Conservation (phyloP, 2,329 filamentous ascomycete species). For the Beauveria caledonica region DNA sequence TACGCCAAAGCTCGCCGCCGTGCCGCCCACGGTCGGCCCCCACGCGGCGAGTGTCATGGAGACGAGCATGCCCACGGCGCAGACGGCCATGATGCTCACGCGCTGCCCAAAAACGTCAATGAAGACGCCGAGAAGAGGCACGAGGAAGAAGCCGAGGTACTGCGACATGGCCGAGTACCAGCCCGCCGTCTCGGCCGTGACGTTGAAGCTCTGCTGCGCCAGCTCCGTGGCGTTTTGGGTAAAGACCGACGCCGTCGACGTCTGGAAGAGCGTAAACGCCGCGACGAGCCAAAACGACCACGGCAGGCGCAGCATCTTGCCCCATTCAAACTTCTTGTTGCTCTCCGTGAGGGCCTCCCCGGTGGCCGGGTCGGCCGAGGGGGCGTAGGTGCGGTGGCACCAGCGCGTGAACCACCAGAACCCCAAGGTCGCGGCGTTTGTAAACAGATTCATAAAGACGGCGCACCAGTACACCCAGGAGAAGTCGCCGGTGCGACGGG, state of each 20-base stretch:
- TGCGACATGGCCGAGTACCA: slow-evolving; percentile 52
- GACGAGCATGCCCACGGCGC: slow-evolving; percentile 38
- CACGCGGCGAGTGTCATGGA: slow-evolving; percentile 49
- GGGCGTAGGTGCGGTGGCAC: slow-evolving; percentile 38
- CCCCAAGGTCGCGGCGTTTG: slow-evolving; percentile 42
- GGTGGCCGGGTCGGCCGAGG: slow-evolving; percentile 44
- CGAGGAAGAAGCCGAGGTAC: slow-evolving; percentile 49
- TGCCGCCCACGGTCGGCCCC: slow-evolving; percentile 39
- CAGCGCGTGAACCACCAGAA: slow-evolving; percentile 50
- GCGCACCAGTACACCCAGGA: slow-evolving; percentile 55
- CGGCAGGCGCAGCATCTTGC: slow-evolving; percentile 47
- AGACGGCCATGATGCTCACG: slow-evolving; percentile 44
- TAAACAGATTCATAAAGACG: slow-evolving; percentile 57
- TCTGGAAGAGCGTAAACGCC: slow-evolving; percentile 50
- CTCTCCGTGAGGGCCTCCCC: slow-evolving; percentile 52
- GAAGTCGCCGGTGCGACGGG: slow-evolving; percentile 48
- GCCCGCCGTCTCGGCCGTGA: slow-evolving; percentile 45
- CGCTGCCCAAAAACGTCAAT: slow-evolving; percentile 49
- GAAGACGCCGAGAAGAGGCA: slow-evolving; percentile 47
- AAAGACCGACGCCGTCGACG: slow-evolving; percentile 46
- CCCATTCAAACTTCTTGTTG: slow-evolving; percentile 47
- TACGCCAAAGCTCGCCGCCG: slow-evolving; percentile 51
- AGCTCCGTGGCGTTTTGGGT: slow-evolving; percentile 52
- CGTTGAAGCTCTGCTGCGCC: slow-evolving; percentile 49
- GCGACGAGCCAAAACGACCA: slow-evolving; percentile 53